A percentile compares a stretch with the other conserved stretches of the same genome.
Conservation (phyloP, 352 stramenopile genomes). For the Peronospora belbahrii region DNA sequence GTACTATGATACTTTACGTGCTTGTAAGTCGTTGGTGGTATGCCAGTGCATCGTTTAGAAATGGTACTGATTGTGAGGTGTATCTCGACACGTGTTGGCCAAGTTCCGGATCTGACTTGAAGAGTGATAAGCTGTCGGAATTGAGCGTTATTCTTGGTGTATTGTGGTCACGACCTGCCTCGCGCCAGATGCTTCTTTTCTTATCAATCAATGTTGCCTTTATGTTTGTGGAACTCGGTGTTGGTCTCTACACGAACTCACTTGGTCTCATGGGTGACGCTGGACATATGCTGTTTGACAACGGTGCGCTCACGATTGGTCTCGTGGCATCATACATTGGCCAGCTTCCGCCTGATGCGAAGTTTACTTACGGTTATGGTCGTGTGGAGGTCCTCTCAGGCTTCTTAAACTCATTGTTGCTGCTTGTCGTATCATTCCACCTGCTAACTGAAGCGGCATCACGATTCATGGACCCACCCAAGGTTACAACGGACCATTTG, state of each 20-base stretch:
- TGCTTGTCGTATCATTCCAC: conserved; percentile 79
- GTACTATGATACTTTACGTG: conserved; percentile 45
- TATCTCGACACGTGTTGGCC: conserved; percentile 42
- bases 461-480: conserved; percentile 64
- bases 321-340: conserved; percentile 80
- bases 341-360: conserved; percentile 52
- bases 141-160: conserved; percentile 27
- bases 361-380: conserved; percentile 82
- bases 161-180: conserved; percentile 51
- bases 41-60: background rate
- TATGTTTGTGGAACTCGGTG: conserved; percentile 84
- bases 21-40: conserved; percentile 28
- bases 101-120: background rate
- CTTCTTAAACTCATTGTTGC: conserved; percentile 81
- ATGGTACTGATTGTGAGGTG: conserved; percentile 9
- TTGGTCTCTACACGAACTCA: conserved; percentile 80
- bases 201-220: conserved; percentile 72
- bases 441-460: conserved; percentile 72
- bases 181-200: conserved; percentile 77
- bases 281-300: conserved; percentile 88
- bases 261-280: conserved; percentile 82
- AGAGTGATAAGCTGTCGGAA: background rate
- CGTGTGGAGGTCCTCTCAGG: conserved; percentile 83
- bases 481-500: conserved; percentile 79
- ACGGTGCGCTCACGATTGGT: conserved; percentile 75